These are phyloP conservation scores for Amaranthus palmeri DNA, from an alignment of 148 eudicot genomes.

Conservation along the genomic window DNA sequence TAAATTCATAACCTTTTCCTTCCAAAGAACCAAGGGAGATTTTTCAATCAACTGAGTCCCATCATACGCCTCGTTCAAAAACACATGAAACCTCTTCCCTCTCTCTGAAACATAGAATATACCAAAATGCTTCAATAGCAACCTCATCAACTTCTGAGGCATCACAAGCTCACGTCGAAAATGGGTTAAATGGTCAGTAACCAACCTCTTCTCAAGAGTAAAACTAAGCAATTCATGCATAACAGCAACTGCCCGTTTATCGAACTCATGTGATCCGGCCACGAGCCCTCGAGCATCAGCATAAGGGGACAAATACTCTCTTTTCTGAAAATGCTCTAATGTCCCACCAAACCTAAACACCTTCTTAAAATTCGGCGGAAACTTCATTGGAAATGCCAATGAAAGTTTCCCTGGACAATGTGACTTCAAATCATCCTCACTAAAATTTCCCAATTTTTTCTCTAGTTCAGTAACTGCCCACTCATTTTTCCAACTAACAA, in stretches of 20 bases:
- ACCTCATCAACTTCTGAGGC: slow-evolving; percentile 96
- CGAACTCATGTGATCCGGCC: slow-evolving; percentile 76
- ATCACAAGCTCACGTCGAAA: slow-evolving; percentile 72
- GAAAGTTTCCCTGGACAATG: slow-evolving; percentile 30
- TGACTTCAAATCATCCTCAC: neutral
- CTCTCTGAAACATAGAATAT: slow-evolving; percentile 94
- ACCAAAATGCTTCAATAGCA: slow-evolving; percentile 80
- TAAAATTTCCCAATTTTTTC: slow-evolving; percentile 35
- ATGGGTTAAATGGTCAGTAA: slow-evolving; percentile 85
- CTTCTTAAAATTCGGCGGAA: slow-evolving; percentile 25
- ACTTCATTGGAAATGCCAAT: slow-evolving; percentile 73
- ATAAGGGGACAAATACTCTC: slow-evolving; percentile 78
- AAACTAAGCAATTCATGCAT: slow-evolving; percentile 92
- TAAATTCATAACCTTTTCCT: slow-evolving; percentile 48
- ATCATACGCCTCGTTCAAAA: too few species aligned
- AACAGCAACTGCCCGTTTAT: slow-evolving; percentile 80
- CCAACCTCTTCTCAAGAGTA: slow-evolving; percentile 76
- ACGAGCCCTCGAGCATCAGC: slow-evolving; percentile 63
- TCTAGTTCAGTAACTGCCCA: slow-evolving; percentile 91
- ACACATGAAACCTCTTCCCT: slow-evolving; percentile 56
- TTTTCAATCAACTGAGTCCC: slow-evolving; percentile 76
- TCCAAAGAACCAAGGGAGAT: slow-evolving; percentile 77
- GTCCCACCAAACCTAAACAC: slow-evolving; percentile 36
- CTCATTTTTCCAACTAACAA: slow-evolving; percentile 65
- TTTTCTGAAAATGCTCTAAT: slow-evolving; percentile 67